These are phyloP conservation scores for Aspergillus bombycis DNA, from an alignment of 2,329 filamentous ascomycete genomes.

Conservation along the genomic window DNA sequence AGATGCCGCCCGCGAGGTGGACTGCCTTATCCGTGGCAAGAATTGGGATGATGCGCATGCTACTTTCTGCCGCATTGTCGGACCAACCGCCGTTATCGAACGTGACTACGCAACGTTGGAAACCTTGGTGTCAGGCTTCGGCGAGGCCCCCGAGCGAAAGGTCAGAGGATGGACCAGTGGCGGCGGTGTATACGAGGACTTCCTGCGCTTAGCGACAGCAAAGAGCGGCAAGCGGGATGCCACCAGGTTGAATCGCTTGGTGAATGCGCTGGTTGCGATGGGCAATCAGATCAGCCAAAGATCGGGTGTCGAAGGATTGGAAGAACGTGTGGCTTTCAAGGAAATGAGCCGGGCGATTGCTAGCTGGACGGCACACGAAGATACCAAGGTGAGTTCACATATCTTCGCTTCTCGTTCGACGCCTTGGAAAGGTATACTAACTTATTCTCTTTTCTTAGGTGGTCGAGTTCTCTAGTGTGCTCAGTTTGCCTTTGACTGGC, in stretches of 20 bases:
- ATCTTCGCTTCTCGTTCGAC: not conserved
- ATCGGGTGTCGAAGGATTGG: slow-evolving; percentile 56
- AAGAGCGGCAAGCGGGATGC: slow-evolving; percentile 45
- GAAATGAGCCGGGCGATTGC: slow-evolving; percentile 80
- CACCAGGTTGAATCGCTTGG: slow-evolving; percentile 46
- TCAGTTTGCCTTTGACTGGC: slow-evolving; percentile 62
- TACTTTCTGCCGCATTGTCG: slow-evolving; percentile 78
- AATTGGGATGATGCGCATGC: slow-evolving; percentile 81
- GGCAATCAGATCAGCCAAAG: slow-evolving; percentile 48
- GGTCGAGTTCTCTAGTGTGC: slow-evolving; percentile 41
- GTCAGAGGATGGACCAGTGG: slow-evolving; percentile 77
- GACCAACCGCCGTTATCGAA: slow-evolving; percentile 79
- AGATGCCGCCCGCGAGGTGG: slow-evolving; percentile 71
- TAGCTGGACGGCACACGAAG: slow-evolving; percentile 63
- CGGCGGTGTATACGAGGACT: slow-evolving; percentile 76
- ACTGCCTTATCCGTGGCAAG: slow-evolving; percentile 76
- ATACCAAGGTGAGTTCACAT: slow-evolving; percentile 57
- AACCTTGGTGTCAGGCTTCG: slow-evolving; percentile 72
- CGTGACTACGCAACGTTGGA: slow-evolving; percentile 74
- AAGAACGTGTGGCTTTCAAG: slow-evolving; percentile 73
- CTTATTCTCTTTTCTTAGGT: slow-evolving; percentile 21
- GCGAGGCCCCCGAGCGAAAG: slow-evolving; percentile 58
- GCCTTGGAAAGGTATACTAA: not conserved
- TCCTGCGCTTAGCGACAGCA: slow-evolving; percentile 54
- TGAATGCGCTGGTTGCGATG: slow-evolving; percentile 51